Conservation (phyloP, 2,329 filamentous ascomycete genomes). For the Bipolaris victoriae region DNA sequence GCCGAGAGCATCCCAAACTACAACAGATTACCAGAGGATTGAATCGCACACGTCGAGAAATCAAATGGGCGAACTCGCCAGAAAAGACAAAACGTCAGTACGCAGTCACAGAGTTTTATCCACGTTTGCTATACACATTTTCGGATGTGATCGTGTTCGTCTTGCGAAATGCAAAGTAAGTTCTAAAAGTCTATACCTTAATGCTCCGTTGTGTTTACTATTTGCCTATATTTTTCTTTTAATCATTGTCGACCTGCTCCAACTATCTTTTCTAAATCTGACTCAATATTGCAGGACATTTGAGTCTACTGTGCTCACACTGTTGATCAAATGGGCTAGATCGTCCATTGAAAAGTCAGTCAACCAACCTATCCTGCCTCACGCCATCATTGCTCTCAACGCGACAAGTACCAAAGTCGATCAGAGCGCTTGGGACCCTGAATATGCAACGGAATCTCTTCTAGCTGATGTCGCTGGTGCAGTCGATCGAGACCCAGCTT, state of each 20-base stretch:
- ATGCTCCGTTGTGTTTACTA: no score
- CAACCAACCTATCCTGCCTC: slow-evolving; percentile 62
- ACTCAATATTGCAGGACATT: no score
- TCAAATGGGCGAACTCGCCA: slow-evolving; percentile 19
- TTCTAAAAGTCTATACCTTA: not conserved
- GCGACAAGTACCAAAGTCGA: slow-evolving; percentile 50
- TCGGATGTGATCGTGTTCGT: slow-evolving; percentile 55
- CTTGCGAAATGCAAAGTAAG: slow-evolving; percentile 46
- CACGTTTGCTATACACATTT: slow-evolving; percentile 52
- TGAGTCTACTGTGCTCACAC: no score
- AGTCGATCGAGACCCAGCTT: not conserved
- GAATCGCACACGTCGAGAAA: not conserved
- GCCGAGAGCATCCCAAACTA: not conserved
- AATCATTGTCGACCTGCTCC: no score
- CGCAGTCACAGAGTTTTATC: slow-evolving; percentile 50
- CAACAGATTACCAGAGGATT: not conserved
- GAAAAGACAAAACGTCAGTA: slow-evolving; percentile 44
- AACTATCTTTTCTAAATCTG: no score
- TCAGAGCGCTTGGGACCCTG: slow-evolving; percentile 12
- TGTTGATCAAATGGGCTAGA: slow-evolving; percentile 10
- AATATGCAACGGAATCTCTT: not conserved
- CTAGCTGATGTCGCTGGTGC: not conserved
- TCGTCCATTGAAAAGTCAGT: slow-evolving; percentile 33
- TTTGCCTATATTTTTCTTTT: no score
- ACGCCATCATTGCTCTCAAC: slow-evolving; percentile 62